Evolutionary conservation across 371 early-diverging fungal species (phyloP).

Genomic region (Capillidium rhysosporum): DNA sequence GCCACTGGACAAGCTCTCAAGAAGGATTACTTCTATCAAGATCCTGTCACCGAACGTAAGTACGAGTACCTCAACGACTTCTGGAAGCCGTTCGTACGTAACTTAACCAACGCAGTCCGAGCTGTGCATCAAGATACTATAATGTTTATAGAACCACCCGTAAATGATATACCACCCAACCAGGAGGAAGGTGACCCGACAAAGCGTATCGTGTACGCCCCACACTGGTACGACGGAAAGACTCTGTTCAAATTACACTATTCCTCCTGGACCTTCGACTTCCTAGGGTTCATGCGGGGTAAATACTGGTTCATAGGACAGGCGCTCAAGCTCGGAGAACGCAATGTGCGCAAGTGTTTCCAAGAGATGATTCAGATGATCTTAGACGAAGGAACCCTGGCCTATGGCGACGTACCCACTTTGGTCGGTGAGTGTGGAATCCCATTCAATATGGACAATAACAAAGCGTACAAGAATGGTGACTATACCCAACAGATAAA

Average conservation of each 20-base stretch:
- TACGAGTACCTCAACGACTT: constrained; percentile 20
- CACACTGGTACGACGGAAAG: constrained; percentile 59
- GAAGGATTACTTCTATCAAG: constrained; percentile 29
- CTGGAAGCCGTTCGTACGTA: constrained; percentile 32
- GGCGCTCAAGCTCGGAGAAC: constrained; percentile 33
- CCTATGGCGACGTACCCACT: constrained; percentile 25
- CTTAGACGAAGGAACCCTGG: constrained; percentile 22
- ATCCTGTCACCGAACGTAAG: constrained; percentile 20
- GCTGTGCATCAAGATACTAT: constrained; percentile 23
- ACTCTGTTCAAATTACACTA: constrained; percentile 45
- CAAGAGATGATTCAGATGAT: constrained; percentile 29
- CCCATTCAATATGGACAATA: constrained; percentile 40
- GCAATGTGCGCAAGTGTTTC: constrained; percentile 34
- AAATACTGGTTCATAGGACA: constrained; percentile 28
- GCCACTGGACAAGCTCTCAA: constrained; percentile 12
- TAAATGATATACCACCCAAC: constrained; percentile 29
- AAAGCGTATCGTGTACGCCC: constrained; percentile 32
- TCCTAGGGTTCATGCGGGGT: constrained; percentile 36
- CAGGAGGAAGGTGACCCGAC: constrained; percentile 16
- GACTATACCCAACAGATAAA: constrained; percentile 28
- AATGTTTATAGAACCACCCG: constrained; percentile 45
- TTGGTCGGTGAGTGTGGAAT: constrained; percentile 54
- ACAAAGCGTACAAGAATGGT: constrained; percentile 16
- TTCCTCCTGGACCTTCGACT: constrained; percentile 38
- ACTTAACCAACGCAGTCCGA: constrained; percentile 21